phyloP scores from a whole-genome alignment of 163 green algal genomes.

The Trebouxia gelatinosa region DNA sequence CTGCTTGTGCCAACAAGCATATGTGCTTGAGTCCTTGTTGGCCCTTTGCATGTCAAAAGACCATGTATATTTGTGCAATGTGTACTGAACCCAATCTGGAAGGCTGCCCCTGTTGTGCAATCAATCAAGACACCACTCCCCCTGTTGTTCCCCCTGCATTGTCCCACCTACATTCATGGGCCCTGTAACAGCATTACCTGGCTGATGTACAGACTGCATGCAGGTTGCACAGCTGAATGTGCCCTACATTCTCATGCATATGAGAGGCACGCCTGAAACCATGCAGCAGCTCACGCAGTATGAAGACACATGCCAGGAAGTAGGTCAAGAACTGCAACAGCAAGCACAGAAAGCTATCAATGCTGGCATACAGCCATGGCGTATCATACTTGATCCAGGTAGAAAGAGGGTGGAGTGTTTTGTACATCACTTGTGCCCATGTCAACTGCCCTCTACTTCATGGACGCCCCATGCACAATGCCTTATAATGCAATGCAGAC shows the following conservation, averaged over 20 bases:
- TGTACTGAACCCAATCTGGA: no score
- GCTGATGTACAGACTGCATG: no score
- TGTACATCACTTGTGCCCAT: not conserved
- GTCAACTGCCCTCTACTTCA: not conserved
- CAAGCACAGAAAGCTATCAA: constrained; percentile 40
- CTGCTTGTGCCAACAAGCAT: no score
- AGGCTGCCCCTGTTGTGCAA: no score
- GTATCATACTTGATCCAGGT: constrained; percentile 85
- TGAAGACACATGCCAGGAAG: constrained; percentile 58
- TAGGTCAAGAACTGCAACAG: constrained; percentile 60
- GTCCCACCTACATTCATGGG: no score
- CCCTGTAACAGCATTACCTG: no score
- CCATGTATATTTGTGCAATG: no score
- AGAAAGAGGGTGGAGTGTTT: no score
- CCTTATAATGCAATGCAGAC: not conserved
- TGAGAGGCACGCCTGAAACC: constrained; percentile 77
- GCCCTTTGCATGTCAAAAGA: no score
- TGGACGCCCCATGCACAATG: not conserved
- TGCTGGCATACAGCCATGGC: constrained; percentile 75
- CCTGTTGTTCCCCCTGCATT: no score
- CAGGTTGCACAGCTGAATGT: constrained; percentile 75
- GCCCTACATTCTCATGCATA: constrained; percentile 94
- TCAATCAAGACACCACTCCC: no score
- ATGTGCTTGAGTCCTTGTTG: no score
- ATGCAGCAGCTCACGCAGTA: constrained; percentile 79